phyloP scores from a whole-genome alignment of 768 basidiomycete genomes.

The Cystofilobasidium capitatum region DNA sequence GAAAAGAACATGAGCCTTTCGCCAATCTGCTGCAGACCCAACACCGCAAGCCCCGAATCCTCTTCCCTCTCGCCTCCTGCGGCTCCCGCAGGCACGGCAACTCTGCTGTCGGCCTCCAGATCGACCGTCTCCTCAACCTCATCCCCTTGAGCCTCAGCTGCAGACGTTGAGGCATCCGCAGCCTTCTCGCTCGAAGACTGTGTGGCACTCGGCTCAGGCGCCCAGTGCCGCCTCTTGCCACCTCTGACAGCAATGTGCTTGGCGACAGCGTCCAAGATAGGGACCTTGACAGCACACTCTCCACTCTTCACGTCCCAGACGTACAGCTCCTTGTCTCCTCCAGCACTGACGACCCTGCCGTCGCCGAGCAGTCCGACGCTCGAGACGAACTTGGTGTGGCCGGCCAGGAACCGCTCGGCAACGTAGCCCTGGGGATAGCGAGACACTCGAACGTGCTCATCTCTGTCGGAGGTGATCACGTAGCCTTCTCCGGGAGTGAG shows the following conservation, averaged over 20 bases:
- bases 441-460: constrained; percentile 89
- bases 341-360: constrained; percentile 14
- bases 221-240: constrained; percentile 9
- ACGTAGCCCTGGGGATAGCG: constrained; percentile 77
- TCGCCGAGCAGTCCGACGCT: background rate
- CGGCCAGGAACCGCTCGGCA: constrained; percentile 78
- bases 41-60: constrained; percentile 49
- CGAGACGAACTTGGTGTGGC: constrained; percentile 46
- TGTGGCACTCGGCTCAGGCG: background rate
- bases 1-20: constrained; percentile 48
- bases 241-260: constrained; percentile 27
- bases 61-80: constrained; percentile 2
- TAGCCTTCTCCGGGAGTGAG: constrained; percentile 56
- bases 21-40: constrained; percentile 46
- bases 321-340: background rate
- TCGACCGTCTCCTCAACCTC: constrained; percentile 21
- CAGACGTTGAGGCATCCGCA: background rate
- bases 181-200: no score
- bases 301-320: constrained; percentile 29
- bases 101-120: constrained; percentile 9
- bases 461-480: constrained; percentile 83
- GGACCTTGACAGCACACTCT: constrained; percentile 28
- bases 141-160: background rate
- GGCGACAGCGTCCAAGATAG: constrained; percentile 27
- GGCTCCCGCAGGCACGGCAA: background rate